phyloP scores from a whole-genome alignment of 179 eudicot species.

The Actinidia arguta region DNA sequence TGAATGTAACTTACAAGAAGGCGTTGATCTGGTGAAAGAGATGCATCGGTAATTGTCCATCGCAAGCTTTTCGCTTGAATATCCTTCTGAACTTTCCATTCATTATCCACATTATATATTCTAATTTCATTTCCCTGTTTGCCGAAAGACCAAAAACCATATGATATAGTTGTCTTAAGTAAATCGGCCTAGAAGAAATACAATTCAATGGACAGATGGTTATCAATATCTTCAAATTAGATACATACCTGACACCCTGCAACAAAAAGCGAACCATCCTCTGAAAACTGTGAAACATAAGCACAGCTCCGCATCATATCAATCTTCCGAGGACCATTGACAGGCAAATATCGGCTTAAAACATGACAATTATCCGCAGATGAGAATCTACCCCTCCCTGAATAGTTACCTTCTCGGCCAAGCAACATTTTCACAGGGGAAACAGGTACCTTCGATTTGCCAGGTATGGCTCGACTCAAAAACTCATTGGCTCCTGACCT shows the following conservation, averaged over 20 bases:
- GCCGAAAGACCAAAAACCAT: background rate
- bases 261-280: conserved; percentile 75
- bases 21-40: conserved; percentile 82
- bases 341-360: conserved; percentile 74
- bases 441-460: conserved; percentile 41
- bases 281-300: conserved; percentile 87
- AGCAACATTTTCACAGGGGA: conserved; percentile 67
- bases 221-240: background rate
- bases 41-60: conserved; percentile 91
- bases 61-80: conserved; percentile 73
- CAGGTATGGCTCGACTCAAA: conserved; percentile 38
- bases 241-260: conserved; percentile 80
- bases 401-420: conserved; percentile 71
- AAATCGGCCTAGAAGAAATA: conserved; percentile 8
- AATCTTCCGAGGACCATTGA: conserved; percentile 54
- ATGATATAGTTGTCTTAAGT: background rate
- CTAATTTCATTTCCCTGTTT: conserved; percentile 78
- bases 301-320: conserved; percentile 73
- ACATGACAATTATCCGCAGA: conserved; percentile 71
- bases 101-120: conserved; percentile 68
- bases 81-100: conserved; percentile 82
- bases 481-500: conserved; percentile 57
- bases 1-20: conserved; percentile 64
- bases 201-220: background rate
- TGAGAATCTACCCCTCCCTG: conserved; percentile 78